Conservation (phyloP, 1,284 basidiomycete genomes). For the Amylostereum areolatum region DNA sequence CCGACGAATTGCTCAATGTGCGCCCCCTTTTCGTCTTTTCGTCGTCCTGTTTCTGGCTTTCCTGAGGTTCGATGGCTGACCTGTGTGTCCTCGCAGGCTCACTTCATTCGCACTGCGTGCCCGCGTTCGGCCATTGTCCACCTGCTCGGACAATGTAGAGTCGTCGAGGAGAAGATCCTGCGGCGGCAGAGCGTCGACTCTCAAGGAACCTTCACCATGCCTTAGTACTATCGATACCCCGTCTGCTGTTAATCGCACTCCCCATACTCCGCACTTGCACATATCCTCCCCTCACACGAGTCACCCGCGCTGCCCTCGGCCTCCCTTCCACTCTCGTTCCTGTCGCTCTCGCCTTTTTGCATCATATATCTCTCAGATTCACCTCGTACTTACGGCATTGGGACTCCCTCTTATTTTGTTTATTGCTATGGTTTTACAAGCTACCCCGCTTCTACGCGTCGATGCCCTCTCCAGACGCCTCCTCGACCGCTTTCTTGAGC, state of each 20-base stretch:
- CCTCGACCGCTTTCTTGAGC: conserved; percentile 64
- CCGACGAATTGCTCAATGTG: conserved; percentile 57
- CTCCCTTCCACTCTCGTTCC: too few species aligned
- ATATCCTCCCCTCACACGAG: neutral
- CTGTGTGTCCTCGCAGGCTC: conserved; percentile 32
- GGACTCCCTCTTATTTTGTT: too few species aligned
- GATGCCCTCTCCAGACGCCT: conserved; percentile 57
- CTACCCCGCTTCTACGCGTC: conserved; percentile 14
- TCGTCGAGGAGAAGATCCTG: conserved; percentile 54
- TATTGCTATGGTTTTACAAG: neutral
- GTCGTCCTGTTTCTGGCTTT: neutral
- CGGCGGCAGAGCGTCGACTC: conserved; percentile 30
- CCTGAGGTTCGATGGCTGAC: neutral
- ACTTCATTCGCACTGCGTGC: conserved; percentile 63
- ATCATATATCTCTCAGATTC: too few species aligned
- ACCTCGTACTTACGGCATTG: too few species aligned
- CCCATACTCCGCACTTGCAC: conserved; percentile 1
- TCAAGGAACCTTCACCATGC: conserved; percentile 27
- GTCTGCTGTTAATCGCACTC: neutral
- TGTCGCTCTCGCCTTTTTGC: too few species aligned
- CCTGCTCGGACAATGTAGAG: conserved; percentile 59
- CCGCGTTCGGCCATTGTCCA: conserved; percentile 60
- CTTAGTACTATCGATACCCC: conserved; percentile 17
- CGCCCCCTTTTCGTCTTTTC: conserved; percentile 18
- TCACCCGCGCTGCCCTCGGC: neutral